Conservation (phyloP, 441 rosid species). For the Geranium incanum region DNA sequence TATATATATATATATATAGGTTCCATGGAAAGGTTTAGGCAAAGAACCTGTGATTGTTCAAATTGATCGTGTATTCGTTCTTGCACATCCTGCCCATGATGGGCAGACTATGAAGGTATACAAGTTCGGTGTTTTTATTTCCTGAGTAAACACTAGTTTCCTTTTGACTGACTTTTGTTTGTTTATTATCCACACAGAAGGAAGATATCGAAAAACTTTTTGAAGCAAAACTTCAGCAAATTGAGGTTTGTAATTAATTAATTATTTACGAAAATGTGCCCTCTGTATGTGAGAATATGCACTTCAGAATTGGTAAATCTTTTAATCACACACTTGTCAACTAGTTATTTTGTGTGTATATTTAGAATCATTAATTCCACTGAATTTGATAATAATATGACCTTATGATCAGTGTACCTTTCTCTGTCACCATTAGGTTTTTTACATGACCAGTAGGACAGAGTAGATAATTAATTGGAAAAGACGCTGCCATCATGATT, state of each 20-base stretch:
- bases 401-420: background rate
- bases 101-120: conserved; percentile 52
- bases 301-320: background rate
- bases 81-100: conserved; percentile 74
- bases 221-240: conserved; percentile 87
- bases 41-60: conserved; percentile 95
- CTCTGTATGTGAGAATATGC: conserved; percentile 5
- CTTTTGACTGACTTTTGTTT: conserved; percentile 15
- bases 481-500: no score
- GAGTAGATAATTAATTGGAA: background rate
- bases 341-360: background rate
- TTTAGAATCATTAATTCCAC: background rate
- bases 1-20: conserved; percentile 42
- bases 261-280: background rate
- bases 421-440: background rate
- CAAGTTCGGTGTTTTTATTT: background rate
- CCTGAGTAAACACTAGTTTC: background rate
- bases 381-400: background rate
- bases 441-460: background rate
- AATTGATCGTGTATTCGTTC: conserved; percentile 85
- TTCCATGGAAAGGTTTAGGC: conserved; percentile 97
- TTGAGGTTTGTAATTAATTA: conserved; percentile 52
- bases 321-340: background rate
- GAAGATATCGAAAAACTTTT: conserved; percentile 73
- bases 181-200: conserved; percentile 35